Percentiles rank a stretch among this genome's conserved stretches.
phyloP scores from a whole-genome alignment of 2,329 filamentous ascomycete species.

The Alternaria postmessia region DNA sequence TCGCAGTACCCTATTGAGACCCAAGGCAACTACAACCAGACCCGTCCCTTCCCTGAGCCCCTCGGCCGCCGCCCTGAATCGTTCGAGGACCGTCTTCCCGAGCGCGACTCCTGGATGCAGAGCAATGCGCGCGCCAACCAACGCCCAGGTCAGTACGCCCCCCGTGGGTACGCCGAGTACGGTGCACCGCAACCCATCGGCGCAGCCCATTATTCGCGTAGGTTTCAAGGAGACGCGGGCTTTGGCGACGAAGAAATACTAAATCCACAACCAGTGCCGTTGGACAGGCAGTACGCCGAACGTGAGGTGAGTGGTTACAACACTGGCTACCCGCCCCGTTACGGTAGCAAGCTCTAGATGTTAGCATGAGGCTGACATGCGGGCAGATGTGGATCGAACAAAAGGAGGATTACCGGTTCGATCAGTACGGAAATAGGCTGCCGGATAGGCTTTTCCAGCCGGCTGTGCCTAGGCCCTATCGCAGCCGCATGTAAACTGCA shows the following conservation, averaged over 20 bases:
- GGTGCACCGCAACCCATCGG: slow-evolving; percentile 42
- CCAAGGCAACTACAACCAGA: slow-evolving; percentile 13
- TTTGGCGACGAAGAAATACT: slow-evolving; percentile 49
- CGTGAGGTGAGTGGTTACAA: slow-evolving; percentile 43
- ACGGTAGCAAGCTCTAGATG: slow-evolving; percentile 20
- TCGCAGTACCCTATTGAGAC: slow-evolving; percentile 29
- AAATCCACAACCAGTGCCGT: slow-evolving; percentile 50
- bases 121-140: slow-evolving; percentile 27
- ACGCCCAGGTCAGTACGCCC: slow-evolving; percentile 23
- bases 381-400: slow-evolving; percentile 48
- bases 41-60: slow-evolving; percentile 28
- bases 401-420: slow-evolving; percentile 47
- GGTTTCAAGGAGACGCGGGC: slow-evolving; percentile 46
- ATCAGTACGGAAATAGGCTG: slow-evolving; percentile 48
- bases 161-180: slow-evolving; percentile 42
- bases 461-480: slow-evolving; percentile 33
- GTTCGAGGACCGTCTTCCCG: slow-evolving; percentile 48
- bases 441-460: slow-evolving; percentile 40
- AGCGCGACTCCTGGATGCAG: slow-evolving; percentile 47
- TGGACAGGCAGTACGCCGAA: slow-evolving; percentile 36
- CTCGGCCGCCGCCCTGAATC: slow-evolving; percentile 45
- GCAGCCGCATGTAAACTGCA: slow-evolving; percentile 39
- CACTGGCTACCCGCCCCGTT: slow-evolving; percentile 16
- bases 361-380: slow-evolving; percentile 17
- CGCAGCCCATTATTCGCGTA: slow-evolving; percentile 43